Conservation (phyloP, 2,329 filamentous ascomycete genomes). For the Aplosporella prunicola region DNA sequence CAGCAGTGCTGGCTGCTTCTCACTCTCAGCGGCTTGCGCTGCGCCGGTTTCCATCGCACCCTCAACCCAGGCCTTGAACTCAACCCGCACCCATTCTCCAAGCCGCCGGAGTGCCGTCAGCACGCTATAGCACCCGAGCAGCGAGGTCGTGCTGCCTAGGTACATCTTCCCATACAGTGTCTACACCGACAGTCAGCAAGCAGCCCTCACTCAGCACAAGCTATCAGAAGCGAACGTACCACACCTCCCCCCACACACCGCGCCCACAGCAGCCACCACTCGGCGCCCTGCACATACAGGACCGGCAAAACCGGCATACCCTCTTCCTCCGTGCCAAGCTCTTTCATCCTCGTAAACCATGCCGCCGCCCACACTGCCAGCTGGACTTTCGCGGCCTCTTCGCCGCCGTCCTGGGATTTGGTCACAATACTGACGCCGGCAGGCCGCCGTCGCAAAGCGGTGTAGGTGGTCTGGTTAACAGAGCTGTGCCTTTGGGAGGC, state of each 20-base stretch:
- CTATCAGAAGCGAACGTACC: neutral
- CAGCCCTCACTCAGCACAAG: neutral
- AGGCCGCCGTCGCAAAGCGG: constrained; percentile 14
- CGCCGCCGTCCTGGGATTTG: constrained; percentile 15
- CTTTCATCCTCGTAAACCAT: constrained; percentile 13
- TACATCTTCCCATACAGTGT: constrained; percentile 2
- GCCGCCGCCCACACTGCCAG: constrained; percentile 14
- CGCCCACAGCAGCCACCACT: neutral
- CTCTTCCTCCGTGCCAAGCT: constrained; percentile 12
- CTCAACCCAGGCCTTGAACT: neutral
- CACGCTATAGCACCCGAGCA: neutral
- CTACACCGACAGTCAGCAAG: too few relatives aligned
- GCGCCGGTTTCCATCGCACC: too few relatives aligned
- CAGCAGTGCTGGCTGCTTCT: too few relatives aligned
- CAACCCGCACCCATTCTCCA: neutral
- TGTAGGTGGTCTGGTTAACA: constrained; percentile 15
- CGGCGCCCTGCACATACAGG: neutral
- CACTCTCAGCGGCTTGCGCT: too few relatives aligned
- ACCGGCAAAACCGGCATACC: neutral
- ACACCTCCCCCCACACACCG: too few relatives aligned
- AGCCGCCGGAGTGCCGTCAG: constrained; percentile 1
- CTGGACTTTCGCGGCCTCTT: constrained; percentile 16
- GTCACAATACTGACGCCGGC: constrained; percentile 15
- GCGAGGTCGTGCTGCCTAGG: neutral
- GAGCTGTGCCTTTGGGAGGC: constrained; percentile 10